Evolutionary conservation across 2,329 filamentous ascomycete genomes (phyloP), one percentile per base, ranked within the genome.

Genomic region (Albophoma yamanashiensis): DNA sequence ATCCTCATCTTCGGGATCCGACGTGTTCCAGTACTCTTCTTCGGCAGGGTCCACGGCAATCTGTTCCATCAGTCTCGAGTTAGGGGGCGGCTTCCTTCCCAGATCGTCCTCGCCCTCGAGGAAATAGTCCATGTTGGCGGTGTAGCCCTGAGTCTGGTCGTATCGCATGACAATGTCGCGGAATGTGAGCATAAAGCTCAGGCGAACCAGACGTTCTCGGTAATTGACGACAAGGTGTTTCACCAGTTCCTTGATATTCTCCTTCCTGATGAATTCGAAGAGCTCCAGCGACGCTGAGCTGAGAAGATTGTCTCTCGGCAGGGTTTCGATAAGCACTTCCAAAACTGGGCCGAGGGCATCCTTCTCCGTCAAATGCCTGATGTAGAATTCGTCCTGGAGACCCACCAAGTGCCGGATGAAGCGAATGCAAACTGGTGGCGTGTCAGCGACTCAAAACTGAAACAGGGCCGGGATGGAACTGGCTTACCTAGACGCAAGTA

Each of bases 211-310:
- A 68, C 87, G 88, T 17, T 93, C 89, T 27, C 92, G 85, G 69
- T 93, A 92, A 58, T 88, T 89, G 66, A 91, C 88, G 14, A 96
- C 91, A 27, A 97, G 78, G 69, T 97, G 89, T 63, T 87, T 86
- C 60, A 96, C 86, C 55, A 97, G 79, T 17, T 89, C 85, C 71
- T 92, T 95, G 67, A 92, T 82, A 59, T 86, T 86, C 67, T 95
- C 90, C 69, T 87, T 86, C 70, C 88, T 91, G 67, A 97, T 89
- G 68, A 88, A 92, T 68, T 96, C 92, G 65, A 99, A 97, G 52
- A 99, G 83, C 69, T 99, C 94, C 12, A 97, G 80, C 67, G 91
- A 96, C 11, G 92, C 93, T 0, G 93, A 97, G 72, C 94, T 95
- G 39, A 97, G 81, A 3, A 99, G 80, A 66, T 97, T 97, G 73